These are phyloP conservation scores for Gloeopeniophorella convolvens DNA, from an alignment of 768 basidiomycete genomes.

Conservation along the genomic window DNA sequence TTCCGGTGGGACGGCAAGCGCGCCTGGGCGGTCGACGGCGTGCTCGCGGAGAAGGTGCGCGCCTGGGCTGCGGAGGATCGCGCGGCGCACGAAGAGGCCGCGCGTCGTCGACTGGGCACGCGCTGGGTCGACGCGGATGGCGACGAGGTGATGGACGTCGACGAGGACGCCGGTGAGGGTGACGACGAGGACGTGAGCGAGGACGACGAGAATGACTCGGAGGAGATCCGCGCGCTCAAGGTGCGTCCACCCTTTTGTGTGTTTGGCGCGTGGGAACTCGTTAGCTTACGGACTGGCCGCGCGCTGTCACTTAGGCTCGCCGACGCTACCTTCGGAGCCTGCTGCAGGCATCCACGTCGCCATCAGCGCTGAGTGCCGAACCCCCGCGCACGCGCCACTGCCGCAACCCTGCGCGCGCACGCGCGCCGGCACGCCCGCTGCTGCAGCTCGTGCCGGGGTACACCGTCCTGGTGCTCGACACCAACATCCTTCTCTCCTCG, in stretches of 20 bases:
- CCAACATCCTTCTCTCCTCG: slow-evolving; percentile 88
- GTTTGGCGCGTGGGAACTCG: slow-evolving; percentile 4
- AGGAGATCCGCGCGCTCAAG: slow-evolving; percentile 76
- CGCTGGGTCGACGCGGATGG: slow-evolving; percentile 63
- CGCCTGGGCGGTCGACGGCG: slow-evolving; percentile 59
- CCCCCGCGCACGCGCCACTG: slow-evolving; percentile 20
- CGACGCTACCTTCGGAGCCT: slow-evolving; percentile 67
- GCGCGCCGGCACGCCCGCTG: slow-evolving; percentile 35
- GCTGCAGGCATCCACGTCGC: slow-evolving; percentile 38
- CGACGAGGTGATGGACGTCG: slow-evolving; percentile 43
- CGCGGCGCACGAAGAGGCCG: slow-evolving; percentile 61
- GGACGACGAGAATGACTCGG: slow-evolving; percentile 62
- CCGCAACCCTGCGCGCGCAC: too few relatives aligned
- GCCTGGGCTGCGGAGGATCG: slow-evolving; percentile 67
- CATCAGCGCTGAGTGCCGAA: slow-evolving; percentile 23
- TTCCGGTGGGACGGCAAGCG: slow-evolving; percentile 60
- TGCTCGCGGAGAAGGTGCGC: slow-evolving; percentile 59
- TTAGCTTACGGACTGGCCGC: too few relatives aligned
- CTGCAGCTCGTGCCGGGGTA: slow-evolving; percentile 74
- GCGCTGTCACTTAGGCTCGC: slow-evolving; percentile 50
- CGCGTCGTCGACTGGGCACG: slow-evolving; percentile 51
- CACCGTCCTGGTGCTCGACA: slow-evolving; percentile 87
- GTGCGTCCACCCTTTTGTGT: slow-evolving; percentile 32
- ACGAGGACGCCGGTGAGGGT: slow-evolving; percentile 36
- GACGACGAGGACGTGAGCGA: slow-evolving; percentile 28